A percentile compares a stretch with the other conserved stretches of the same genome.
These are phyloP conservation scores for Vaccinium macrocarpon DNA, from an alignment of 148 eudicot species.

Conservation along the genomic window DNA sequence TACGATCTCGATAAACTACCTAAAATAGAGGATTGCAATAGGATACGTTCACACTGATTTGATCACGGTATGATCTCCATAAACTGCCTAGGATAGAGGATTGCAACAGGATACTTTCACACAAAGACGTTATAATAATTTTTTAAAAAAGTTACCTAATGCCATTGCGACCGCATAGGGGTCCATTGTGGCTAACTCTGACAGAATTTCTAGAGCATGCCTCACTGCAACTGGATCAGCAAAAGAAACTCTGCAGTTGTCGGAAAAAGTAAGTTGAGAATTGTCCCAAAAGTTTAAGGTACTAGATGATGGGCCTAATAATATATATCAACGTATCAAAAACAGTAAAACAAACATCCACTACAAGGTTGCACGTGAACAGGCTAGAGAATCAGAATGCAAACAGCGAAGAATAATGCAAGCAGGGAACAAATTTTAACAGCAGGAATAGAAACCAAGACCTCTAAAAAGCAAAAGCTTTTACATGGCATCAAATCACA, in stretches of 20 bases:
- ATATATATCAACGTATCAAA: background rate
- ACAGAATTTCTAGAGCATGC: conserved; percentile 84
- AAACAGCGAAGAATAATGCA: background rate
- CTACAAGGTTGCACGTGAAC: background rate
- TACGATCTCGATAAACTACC: too few species aligned
- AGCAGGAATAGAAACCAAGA: background rate
- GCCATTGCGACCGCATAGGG: conserved; percentile 98
- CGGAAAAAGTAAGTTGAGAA: background rate
- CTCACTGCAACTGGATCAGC: conserved; percentile 98
- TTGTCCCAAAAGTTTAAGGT: background rate
- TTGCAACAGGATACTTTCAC: too few species aligned
- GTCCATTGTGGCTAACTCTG: conserved; percentile 82
- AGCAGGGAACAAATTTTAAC: background rate
- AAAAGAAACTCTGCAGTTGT: conserved; percentile 65
- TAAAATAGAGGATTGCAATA: too few species aligned
- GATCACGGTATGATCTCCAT: too few species aligned
- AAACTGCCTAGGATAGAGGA: too few species aligned
- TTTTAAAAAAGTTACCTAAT: conserved; percentile 50
- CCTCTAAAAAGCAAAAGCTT: background rate
- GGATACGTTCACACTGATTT: too few species aligned
- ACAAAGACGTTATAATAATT: background rate
- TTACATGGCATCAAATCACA: background rate
- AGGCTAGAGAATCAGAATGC: background rate
- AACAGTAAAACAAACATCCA: background rate
- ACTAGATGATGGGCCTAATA: background rate